Evolutionary conservation across 2,329 filamentous ascomycete species (phyloP).

Genomic region (Sporothrix inflata): DNA sequence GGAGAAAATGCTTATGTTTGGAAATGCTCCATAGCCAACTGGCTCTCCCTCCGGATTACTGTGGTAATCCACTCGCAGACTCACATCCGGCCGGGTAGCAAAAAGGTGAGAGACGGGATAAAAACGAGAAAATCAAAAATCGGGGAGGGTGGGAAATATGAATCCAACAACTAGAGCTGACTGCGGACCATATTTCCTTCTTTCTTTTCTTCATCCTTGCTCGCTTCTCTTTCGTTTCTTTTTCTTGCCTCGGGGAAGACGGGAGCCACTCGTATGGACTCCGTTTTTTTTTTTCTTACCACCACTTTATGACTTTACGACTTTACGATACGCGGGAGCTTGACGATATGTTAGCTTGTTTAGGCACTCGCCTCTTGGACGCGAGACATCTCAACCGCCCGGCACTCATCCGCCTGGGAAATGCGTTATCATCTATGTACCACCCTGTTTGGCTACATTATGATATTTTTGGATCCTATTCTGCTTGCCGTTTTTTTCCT

Average conservation of each 20-base stretch:
- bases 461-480: neutral
- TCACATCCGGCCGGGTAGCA: neutral
- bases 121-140: neutral
- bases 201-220: constrained; percentile 5
- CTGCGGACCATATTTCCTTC: neutral
- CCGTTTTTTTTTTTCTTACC: neutral
- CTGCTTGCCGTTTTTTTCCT: neutral
- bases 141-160: neutral
- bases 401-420: neutral
- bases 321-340: neutral
- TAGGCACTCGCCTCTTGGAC: neutral
- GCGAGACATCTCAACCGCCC: constrained; percentile 5
- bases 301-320: neutral
- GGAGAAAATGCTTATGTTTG: neutral
- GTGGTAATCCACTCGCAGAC: neutral
- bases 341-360: neutral
- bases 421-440: constrained; percentile 1
- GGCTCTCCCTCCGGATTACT: neutral
- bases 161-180: neutral
- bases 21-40: neutral
- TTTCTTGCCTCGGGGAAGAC: constrained; percentile 23
- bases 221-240: neutral
- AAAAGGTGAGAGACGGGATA: neutral
- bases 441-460: neutral
- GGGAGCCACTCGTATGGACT: neutral